These are phyloP conservation scores for Roridomyces roridus DNA, from an alignment of 768 basidiomycete genomes.

Conservation along the genomic window DNA sequence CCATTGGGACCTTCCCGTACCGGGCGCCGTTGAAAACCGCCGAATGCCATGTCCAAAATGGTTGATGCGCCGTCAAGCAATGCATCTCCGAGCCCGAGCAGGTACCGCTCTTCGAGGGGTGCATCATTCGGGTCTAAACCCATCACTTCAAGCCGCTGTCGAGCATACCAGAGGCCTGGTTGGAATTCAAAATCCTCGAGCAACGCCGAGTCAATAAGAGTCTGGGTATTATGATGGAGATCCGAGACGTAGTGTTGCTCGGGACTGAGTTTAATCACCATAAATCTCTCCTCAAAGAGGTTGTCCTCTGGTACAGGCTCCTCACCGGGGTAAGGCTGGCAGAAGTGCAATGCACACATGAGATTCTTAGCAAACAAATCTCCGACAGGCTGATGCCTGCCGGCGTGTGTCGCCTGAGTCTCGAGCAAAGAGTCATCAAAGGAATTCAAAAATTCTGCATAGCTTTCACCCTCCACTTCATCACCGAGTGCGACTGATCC, in stretches of 20 bases:
- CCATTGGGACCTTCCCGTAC: neutral
- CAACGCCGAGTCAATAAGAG: neutral
- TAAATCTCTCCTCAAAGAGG: neutral
- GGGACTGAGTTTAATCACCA: no score
- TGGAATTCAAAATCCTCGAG: neutral
- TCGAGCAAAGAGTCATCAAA: neutral
- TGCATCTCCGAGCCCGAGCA: neutral
- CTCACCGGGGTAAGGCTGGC: slow-evolving; percentile 3
- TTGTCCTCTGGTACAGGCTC: neutral
- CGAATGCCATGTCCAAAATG: neutral
- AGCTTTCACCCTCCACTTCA: neutral
- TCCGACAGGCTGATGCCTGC: neutral
- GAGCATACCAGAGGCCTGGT: slow-evolving; percentile 2
- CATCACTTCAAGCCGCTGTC: neutral
- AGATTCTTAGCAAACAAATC: neutral
- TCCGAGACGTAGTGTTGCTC: neutral
- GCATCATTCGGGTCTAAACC: neutral
- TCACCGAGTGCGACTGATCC: neutral
- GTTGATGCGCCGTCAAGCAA: neutral
- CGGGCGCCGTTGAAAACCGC: neutral
- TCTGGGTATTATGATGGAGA: neutral
- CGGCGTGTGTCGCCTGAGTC: neutral
- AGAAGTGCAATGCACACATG: neutral
- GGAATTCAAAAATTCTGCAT: neutral
- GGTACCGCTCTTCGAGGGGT: neutral